A percentile compares a stretch with the other conserved stretches of the same genome.
Evolutionary conservation across 2,329 filamentous ascomycete genomes (phyloP).

Genomic region (Arthrobotrys megalospora): DNA sequence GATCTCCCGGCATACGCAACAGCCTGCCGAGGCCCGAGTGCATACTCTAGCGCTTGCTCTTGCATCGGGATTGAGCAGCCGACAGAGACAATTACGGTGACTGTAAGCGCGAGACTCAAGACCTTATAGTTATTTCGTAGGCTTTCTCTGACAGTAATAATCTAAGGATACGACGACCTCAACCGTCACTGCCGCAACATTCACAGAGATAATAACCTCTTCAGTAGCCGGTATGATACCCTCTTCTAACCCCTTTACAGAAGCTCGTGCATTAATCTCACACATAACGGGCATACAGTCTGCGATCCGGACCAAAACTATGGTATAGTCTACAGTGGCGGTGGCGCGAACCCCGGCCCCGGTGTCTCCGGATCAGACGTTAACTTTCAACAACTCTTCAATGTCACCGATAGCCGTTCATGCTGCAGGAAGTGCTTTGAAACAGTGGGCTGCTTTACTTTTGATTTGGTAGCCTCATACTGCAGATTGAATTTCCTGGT

Average conservation of each 20-base stretch:
- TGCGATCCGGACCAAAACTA: conserved; percentile 9
- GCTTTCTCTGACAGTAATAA: not conserved
- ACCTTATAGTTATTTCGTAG: not conserved
- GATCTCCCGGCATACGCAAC: conserved; percentile 10
- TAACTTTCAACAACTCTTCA: not conserved
- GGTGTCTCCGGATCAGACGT: conserved; percentile 13
- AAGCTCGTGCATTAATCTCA: not conserved
- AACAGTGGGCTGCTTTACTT: conserved; percentile 11
- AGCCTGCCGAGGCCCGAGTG: conserved; percentile 1
- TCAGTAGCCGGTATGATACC: conserved; percentile 1
- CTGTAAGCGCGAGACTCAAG: not conserved
- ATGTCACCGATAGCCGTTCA: not conserved
- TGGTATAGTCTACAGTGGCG: conserved; percentile 10
- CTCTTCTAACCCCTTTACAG: not conserved
- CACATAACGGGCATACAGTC: not conserved
- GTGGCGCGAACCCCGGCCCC: conserved; percentile 14
- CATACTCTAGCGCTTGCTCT: conserved; percentile 23
- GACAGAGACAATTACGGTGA: conserved; percentile 13
- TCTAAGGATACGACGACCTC: conserved; percentile 6
- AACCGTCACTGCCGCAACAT: not conserved
- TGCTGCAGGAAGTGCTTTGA: conserved; percentile 5
- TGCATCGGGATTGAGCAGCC: conserved; percentile 19
- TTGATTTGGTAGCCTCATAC: conserved; percentile 6
- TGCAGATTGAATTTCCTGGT: conserved; percentile 7
- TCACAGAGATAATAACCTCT: not conserved